Evolutionary conservation across 495 filamentous ascomycete genomes (phyloP).

Genomic region (Xylaria acuta): DNA sequence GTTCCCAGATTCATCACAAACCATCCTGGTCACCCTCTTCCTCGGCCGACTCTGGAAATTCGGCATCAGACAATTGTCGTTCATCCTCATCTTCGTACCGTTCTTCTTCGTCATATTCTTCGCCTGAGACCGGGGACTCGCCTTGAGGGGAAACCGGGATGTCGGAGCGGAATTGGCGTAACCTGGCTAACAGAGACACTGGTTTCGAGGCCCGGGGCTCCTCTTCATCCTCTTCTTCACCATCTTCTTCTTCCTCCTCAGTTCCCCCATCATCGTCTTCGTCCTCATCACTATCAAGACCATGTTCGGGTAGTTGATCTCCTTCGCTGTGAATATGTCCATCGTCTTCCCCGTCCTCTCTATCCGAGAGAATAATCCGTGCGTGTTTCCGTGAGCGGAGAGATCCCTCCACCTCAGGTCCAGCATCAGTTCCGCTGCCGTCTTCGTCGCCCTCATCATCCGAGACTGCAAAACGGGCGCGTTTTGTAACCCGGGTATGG

Average conservation of each 20-base stretch:
- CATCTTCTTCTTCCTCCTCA: slow-evolving; percentile 11
- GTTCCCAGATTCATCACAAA: slow-evolving; percentile 19
- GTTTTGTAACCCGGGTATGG: slow-evolving; percentile 8
- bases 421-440: not conserved
- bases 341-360: slow-evolving; percentile 6
- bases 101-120: slow-evolving; percentile 27
- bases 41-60: slow-evolving; percentile 27
- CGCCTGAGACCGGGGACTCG: slow-evolving; percentile 19
- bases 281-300: not conserved
- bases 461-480: not conserved
- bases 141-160: slow-evolving; percentile 30
- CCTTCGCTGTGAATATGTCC: not conserved
- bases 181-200: slow-evolving; percentile 32
- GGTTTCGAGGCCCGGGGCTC: slow-evolving; percentile 25
- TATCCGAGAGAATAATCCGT: not conserved
- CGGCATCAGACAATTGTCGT: slow-evolving; percentile 9
- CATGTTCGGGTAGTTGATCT: not conserved
- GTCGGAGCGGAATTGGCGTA: slow-evolving; percentile 35
- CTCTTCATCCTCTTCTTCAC: slow-evolving; percentile 28
- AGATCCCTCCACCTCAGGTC: not conserved
- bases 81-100: slow-evolving; percentile 39
- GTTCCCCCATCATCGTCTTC: not conserved
- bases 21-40: slow-evolving; percentile 34
- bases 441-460: slow-evolving; percentile 12
- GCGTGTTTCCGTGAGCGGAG: not conserved